Evolutionary conservation across 1,284 basidiomycete species (phyloP), one percentile per base, ranked within the genome.

Genomic region (Ceratobasidium sp.): DNA sequence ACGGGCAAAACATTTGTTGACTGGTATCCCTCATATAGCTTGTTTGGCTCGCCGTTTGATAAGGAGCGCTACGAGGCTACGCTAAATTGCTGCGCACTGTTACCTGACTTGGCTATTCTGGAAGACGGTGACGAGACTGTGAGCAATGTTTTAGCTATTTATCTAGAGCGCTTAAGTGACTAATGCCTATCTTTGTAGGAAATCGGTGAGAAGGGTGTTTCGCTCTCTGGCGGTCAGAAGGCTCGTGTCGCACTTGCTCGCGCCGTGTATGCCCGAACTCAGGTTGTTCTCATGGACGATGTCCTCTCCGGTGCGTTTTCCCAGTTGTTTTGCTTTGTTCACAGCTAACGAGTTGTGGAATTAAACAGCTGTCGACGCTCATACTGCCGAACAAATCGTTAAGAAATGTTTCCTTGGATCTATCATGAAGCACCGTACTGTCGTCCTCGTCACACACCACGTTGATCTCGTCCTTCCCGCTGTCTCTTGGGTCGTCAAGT

Each of bases 381-480:
- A 91, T 79, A 93, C 91, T 0, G 87, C 91, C 2, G 85, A 89
- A 14, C 86, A 88, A 78, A 80, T 94, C 26, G 90, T 87, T 73
- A 88, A 91, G 46, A 84, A 85, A 59, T 83, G 91, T 11, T 80
- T 93, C 38, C 82, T 83, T 14, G 91, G 91, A 0, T 88, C 89
- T 9, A 82, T 93, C 11, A 79, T 92, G 35, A 85, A 83, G 1
- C 83, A 89, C 69, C 86, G 91, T 18, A 92, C 91, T 0, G 88
- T 92, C 59, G 88, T 91, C 49, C 83, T 91, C 8, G 89, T 91
- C n/a, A 93, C 91, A 0, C 91, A 93, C 76, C 90, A 93, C 75
- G 88, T 92, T 57, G 89, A 91, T 71, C 84, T 93, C 1, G 89
- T 92, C 18, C 84, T 92, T n/a, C 90, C 91, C 0, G 88, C 86